Evolutionary conservation across 176 grass and related monocot genomes (phyloP), one percentile per base, ranked within the genome.

Genomic region (Eremochloa ophiuroides): DNA sequence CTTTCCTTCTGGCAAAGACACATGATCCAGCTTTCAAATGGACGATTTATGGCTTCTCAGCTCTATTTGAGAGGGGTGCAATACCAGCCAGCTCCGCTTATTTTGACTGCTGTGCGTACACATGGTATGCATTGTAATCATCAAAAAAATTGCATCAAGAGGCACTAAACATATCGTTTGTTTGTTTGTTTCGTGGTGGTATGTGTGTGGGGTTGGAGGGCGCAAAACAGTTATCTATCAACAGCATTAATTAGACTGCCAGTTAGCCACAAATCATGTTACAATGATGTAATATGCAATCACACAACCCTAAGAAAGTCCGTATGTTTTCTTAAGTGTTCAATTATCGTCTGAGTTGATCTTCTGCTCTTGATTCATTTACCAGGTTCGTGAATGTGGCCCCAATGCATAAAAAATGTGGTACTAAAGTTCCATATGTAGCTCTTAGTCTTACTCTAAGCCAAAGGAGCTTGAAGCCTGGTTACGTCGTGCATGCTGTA

Each of bases 21-120:
- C 17, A 74, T 56, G 23, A 53, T 73, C 83, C 83, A 41, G 16
- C 35, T 39, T 85, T 72, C 1, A 17, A 73, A 53, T 85, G 84
- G 76, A 85, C 30, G 43, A 40, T 85, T 55, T 62, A 73, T 72
- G 84, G 60, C 25, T 85, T 85, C 76, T 85, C 76, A 12, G 11
- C 84, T 37, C 58, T 85, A 79, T 13, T 85, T 73, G 17, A 80
- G 58, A 79, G 25, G 8, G 58, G 5, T 10, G n/a, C 42, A 42
- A 20, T 13, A 71, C 0, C 18, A 56, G 68, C 59, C 0, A 16
- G 2, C 3, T 73, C 84, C 13, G 23, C 7, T 63, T 0, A 1
- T 37, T 86, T 86, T 73, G 11, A 56, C 44, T 65, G 25, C 43
- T 72, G 50, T 25, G 76, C 43, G 20, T 73, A 80, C 38, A 47